phyloP scores from a whole-genome alignment of 2,329 filamentous ascomycete genomes.

The Diaporthe sp. region DNA sequence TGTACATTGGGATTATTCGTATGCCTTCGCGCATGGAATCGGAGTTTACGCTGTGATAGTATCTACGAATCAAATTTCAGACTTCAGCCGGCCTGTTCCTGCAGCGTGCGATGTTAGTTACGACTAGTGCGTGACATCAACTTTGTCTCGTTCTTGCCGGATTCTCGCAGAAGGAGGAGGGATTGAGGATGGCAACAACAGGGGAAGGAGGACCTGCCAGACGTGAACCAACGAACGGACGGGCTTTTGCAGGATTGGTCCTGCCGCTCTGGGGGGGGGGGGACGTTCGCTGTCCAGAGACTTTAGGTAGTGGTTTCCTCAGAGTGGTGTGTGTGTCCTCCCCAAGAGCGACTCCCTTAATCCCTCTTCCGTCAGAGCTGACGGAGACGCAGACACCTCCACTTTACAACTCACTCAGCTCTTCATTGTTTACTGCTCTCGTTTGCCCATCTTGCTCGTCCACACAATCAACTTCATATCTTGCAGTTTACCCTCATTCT shows the following conservation, averaged over 20 bases:
- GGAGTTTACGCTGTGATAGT: slow-evolving; percentile 47
- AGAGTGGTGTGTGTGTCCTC: neutral
- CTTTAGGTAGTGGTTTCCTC: neutral
- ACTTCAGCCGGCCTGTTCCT: slow-evolving; percentile 28
- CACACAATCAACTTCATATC: neutral
- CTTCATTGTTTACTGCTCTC: neutral
- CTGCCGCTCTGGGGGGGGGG: neutral
- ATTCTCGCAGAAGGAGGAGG: neutral
- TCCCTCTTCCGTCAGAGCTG: neutral
- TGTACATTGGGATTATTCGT: slow-evolving; percentile 35
- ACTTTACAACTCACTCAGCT: neutral
- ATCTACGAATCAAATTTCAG: slow-evolving; percentile 37
- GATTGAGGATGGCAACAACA: too few relatives aligned
- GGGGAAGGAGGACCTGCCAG: neutral
- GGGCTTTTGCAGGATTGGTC: neutral
- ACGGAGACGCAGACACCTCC: neutral
- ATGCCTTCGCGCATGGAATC: slow-evolving; percentile 44
- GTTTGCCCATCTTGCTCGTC: neutral
- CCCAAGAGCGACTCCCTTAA: neutral
- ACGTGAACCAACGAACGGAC: neutral
- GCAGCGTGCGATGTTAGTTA: neutral
- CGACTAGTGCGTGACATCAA: neutral
- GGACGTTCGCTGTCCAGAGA: neutral
- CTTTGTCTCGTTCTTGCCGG: too few relatives aligned
- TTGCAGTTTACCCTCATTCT: neutral